Evolutionary conservation across 148 eudicot species (phyloP).

Genomic region (Spergularia marina): DNA sequence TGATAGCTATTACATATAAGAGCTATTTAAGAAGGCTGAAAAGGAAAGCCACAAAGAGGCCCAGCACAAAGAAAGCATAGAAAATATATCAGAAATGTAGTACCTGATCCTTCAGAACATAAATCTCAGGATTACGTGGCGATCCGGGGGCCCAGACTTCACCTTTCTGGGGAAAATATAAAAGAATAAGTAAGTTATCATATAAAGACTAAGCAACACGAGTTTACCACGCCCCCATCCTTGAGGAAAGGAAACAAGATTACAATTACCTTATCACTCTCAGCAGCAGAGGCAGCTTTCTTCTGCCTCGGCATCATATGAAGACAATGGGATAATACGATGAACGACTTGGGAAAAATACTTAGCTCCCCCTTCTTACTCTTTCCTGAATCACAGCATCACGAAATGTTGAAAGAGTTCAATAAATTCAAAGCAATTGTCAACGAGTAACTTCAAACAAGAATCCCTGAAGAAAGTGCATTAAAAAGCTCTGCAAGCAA

Average conservation of each 20-base stretch:
- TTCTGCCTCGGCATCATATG: constrained; percentile 94
- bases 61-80: not conserved
- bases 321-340: constrained; percentile 75
- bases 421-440: not conserved
- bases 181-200: not conserved
- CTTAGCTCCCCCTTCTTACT: constrained; percentile 91
- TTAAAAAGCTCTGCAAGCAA: not conserved
- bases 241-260: not conserved
- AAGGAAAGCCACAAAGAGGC: not conserved
- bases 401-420: no score
- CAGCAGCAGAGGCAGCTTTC: constrained; percentile 55
- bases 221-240: not conserved
- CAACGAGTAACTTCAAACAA: no score
- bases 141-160: constrained; percentile 79
- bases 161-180: constrained; percentile 40
- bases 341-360: constrained; percentile 71
- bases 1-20: no score
- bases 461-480: not conserved
- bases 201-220: not conserved
- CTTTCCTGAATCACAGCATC: constrained; percentile 50
- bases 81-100: not conserved
- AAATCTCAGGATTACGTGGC: constrained; percentile 72
- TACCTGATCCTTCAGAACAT: constrained; percentile 91
- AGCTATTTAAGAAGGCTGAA: not conserved
- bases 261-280: constrained; percentile 40